Base-by-base conservation (phyloP, 148 eudicot genomes). In the Limonium bicolor region DNA sequence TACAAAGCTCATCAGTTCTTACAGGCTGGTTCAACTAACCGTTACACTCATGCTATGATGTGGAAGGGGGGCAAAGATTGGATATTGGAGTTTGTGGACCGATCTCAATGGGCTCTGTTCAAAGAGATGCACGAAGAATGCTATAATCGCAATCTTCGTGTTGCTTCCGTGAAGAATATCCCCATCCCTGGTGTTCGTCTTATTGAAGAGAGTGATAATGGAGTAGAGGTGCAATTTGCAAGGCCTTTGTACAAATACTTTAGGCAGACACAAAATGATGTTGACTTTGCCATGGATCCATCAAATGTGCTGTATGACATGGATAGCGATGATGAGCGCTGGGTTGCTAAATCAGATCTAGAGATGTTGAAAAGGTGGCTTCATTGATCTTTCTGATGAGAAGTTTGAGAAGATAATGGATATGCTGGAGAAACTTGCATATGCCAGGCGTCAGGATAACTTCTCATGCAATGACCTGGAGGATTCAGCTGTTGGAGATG, bases 41-140 rank as follows among this genome's bases (percentile, higher is more conserved):
- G 95, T 38, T 84, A 65, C 58, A 80, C 99, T 31, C 93, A 84
- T 78, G 99, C 82, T 24, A 84, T 90, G 99, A 78, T 84, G 93
- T 90, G 99, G 93, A 84, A 78, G 65, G 99, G 95, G 36, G 95
- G 79, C 23, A 80, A 90, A 52, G 95, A 90, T 46, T 84, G 95
- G 93, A 70, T 58, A 37, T 50, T 90, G 64, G 99, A 85, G 63
- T 90, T 90, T 54, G 73, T 82, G 22, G 93, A 90, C 42, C 64
- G 95, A 60, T 60, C 70, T 56, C 99, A 84, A 41, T 90, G 99
- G 99, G 47, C 55, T 53, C 60, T 63, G 45, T 90, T 90, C 62
- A 90, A 85, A 61, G 95, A 90, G 78, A 77, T 90, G 85, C 68
- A 84, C 41, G 93, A 85, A 69, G 95, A 90, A 63, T 84, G 95